These are phyloP conservation scores for Cladochytrium replicatum DNA, from an alignment of 192 early-diverging fungal genomes.

Conservation along the genomic window DNA sequence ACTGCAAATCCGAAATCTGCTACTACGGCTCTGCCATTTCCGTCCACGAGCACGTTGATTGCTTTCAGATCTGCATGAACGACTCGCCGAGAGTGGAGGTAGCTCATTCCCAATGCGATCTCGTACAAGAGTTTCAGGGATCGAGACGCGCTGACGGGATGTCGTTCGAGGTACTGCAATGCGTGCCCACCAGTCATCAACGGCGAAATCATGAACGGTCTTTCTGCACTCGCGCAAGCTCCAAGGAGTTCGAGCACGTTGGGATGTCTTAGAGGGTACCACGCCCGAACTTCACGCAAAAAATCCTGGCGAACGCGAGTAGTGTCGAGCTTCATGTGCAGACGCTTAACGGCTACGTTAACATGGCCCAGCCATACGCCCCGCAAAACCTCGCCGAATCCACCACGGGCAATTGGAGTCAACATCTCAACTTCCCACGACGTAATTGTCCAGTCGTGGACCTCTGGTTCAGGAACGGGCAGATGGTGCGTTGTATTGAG, in stretches of 20 bases:
- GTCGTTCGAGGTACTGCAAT: conserved; percentile 1
- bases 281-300: conserved; percentile 13
- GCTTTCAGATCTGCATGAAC: conserved; percentile 5
- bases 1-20: conserved; percentile 9
- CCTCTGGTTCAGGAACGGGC: not conserved
- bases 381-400: conserved; percentile 24
- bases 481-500: not conserved
- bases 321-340: conserved; percentile 19
- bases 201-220: conserved; percentile 18
- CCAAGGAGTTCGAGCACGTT: conserved; percentile 19
- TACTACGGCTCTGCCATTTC: not conserved
- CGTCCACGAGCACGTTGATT: conserved; percentile 2
- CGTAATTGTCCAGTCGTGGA: conserved; percentile 21
- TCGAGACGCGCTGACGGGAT: not conserved
- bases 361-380: conserved; percentile 26
- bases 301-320: conserved; percentile 11
- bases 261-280: conserved; percentile 14
- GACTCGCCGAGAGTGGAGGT: conserved; percentile 13
- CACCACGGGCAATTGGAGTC: conserved; percentile 17
- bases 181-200: conserved; percentile 19
- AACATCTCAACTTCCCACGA: conserved; percentile 26
- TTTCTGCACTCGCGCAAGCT: conserved; percentile 8
- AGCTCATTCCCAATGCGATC: conserved; percentile 10
- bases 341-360: conserved; percentile 20
- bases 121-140: conserved; percentile 16